Evolutionary conservation across 78 protist species (phyloP).

Genomic region (slime mould (Dictyostelium discoideum)): DNA sequence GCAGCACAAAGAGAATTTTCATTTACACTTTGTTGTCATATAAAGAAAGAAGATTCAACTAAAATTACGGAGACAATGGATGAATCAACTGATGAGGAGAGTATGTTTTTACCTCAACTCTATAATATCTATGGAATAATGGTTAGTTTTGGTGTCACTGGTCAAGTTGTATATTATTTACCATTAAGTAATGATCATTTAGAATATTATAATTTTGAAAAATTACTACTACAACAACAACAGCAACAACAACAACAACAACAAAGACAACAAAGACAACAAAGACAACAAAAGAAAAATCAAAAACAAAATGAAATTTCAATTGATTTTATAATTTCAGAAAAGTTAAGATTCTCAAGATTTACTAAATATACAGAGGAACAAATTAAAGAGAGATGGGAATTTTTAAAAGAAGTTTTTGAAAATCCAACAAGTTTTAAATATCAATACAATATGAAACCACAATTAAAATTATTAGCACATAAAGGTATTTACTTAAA

Average conservation of each 20-base stretch:
- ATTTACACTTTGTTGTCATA: slow-evolving; percentile 12
- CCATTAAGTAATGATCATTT: slow-evolving; percentile 7
- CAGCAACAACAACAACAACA: neutral
- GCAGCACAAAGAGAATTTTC: slow-evolving; percentile 46
- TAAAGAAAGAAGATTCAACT: neutral
- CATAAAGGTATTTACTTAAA: neutral
- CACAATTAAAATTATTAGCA: slow-evolving; percentile 30
- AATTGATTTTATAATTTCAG: neutral
- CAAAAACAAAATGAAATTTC: neutral
- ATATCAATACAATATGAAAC: slow-evolving; percentile 35
- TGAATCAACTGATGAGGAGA: slow-evolving; percentile 35
- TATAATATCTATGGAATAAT: slow-evolving; percentile 4
- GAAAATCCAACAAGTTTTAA: slow-evolving; percentile 46
- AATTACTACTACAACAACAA: neutral
- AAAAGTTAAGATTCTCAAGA: neutral
- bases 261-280: neutral
- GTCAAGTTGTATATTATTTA: neutral
- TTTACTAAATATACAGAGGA: neutral
- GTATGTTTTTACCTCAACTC: slow-evolving; percentile 17
- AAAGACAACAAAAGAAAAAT: neutral
- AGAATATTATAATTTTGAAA: neutral
- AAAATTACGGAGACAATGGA: neutral
- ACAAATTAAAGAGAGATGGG: neutral
- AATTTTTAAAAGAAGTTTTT: neutral
- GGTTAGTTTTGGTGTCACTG: neutral